Evolutionary conservation across 441 rosid species (phyloP).

Genomic region (Populus trichocarpa): DNA sequence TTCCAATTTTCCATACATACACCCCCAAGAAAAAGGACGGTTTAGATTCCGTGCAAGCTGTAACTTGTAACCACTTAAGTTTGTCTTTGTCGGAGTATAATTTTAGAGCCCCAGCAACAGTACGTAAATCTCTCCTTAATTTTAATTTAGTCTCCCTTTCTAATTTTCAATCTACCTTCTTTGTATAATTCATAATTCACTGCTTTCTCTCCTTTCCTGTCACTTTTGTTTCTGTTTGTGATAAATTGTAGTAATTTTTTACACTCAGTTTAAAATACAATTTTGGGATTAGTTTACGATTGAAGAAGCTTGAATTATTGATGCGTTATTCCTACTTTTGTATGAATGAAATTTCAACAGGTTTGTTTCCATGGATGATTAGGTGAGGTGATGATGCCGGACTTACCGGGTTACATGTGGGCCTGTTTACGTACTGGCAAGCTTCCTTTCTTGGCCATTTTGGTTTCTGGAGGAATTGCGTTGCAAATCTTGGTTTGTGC

Average conservation of each 20-base stretch:
- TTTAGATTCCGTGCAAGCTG: neutral
- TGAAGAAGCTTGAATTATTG: neutral
- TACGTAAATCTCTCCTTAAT: neutral
- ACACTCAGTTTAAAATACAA: too few species aligned
- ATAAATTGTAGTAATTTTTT: neutral
- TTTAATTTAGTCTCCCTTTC: neutral
- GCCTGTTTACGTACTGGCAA: constrained; percentile 82
- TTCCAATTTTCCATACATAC: neutral
- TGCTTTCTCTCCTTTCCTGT: neutral
- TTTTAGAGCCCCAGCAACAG: neutral
- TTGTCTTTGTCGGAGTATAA: neutral
- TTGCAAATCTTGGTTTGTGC: constrained; percentile 80
- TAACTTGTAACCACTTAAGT: neutral
- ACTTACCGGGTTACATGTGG: constrained; percentile 69
- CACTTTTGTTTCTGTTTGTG: neutral
- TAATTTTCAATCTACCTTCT: neutral
- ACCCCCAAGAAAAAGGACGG: neutral
- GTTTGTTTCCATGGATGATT: constrained; percentile 23
- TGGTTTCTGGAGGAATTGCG: constrained; percentile 86
- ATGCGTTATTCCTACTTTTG: neutral
- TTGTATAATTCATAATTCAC: neutral
- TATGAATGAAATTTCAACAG: neutral
- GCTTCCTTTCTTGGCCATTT: constrained; percentile 74
- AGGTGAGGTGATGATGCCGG: constrained; percentile 67
- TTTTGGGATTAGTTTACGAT: neutral